Base-by-base conservation (phyloP, 306 rosid genomes). In the Castanea sativa region DNA sequence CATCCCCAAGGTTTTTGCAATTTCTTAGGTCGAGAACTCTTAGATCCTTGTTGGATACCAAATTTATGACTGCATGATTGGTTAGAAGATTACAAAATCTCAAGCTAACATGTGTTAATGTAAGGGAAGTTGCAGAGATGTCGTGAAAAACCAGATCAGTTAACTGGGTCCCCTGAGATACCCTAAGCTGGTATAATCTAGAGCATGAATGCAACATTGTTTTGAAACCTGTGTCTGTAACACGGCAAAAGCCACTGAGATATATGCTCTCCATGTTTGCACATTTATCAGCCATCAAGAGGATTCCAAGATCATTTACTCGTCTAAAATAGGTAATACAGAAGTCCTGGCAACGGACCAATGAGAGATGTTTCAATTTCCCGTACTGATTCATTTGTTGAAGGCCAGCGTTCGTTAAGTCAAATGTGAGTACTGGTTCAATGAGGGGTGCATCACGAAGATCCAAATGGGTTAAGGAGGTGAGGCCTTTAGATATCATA, bases 211-310 rank as follows among this genome's bases (percentile, higher is more conserved):
- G 98, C 86, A 95, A 74, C 83, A 95, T 85, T 2, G 98, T 95
- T 87, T 89, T 90, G 88, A 95, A 92, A 69, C 99, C 98, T 0
- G 98, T 92, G 91, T 95, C 99, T 16, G 98, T 92, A 80, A 95
- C 99, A 12, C 97, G 98, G 75, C 98, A 95, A 83, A 95, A 95
- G 82, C 99, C 99, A 30, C 98, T 93, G 14, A 95, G 92, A 77
- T 86, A 89, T 87, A 95, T 92, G 84, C 96, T 95, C 85, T 95
- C 99, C 86, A 95, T 78, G 79, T 84, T 82, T 32, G 87, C 83
- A 70, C 98, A 95, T 73, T 90, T 92, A 73, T 95, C 99, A 18
- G 97, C 98, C 96, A 95, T 85, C 76, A 92, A 81, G 83, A 95
- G 99, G 69, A 95, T 79, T 35, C 98, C 99, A 15, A 90, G 86